A percentile compares a stretch with the other conserved stretches of the same genome.
Conservation (phyloP, 176 grass and related monocot genomes). For the Melocanna baccifera region DNA sequence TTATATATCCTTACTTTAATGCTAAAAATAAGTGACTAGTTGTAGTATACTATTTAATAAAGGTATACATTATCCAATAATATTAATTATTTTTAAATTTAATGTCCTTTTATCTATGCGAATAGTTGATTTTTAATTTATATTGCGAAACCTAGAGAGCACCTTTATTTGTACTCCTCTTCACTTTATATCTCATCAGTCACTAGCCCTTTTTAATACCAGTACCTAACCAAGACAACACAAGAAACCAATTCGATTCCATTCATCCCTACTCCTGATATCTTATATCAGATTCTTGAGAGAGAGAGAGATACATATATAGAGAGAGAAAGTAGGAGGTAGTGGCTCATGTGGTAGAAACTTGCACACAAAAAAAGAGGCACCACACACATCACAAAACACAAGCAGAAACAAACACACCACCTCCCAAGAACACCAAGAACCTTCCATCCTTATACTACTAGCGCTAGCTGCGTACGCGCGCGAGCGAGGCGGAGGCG, state of each 20-base stretch:
- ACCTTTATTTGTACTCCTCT: background rate
- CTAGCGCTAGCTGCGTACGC: background rate
- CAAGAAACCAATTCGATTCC: slow-evolving; percentile 34
- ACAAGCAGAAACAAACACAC: background rate
- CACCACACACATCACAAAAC: slow-evolving; percentile 13
- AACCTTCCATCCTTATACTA: background rate
- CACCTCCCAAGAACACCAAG: slow-evolving; percentile 24
- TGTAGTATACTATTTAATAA: no score
- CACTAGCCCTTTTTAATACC: slow-evolving; percentile 36
- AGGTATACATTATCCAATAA: no score
- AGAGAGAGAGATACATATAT: background rate
- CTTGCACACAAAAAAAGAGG: background rate
- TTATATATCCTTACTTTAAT: no score
- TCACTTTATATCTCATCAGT: slow-evolving; percentile 1
- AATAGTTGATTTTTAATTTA: no score
- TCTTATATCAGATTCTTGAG: no score
- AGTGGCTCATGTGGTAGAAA: background rate
- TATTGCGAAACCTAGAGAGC: no score
- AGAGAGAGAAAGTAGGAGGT: background rate
- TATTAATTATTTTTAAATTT: no score
- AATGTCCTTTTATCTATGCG: no score
- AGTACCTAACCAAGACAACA: slow-evolving; percentile 46
- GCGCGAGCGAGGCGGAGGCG: background rate
- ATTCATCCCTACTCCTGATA: slow-evolving; percentile 9
- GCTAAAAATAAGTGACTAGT: no score